Base-by-base conservation (phyloP, 2,329 filamentous ascomycete species). In the Pyrenochaeta sp. region DNA sequence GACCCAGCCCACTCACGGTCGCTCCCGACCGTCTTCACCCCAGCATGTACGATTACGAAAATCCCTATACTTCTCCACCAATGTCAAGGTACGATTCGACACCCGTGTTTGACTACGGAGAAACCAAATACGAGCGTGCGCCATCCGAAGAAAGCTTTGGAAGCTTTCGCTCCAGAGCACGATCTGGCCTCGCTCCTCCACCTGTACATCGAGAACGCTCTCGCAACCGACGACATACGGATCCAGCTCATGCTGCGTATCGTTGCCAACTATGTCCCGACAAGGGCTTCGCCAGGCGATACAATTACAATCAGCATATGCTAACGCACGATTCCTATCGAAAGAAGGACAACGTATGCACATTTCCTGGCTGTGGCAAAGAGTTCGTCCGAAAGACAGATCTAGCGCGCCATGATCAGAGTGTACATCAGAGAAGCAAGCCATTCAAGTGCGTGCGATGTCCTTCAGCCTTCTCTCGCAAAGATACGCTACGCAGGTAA, bases 291-390 rank as follows among this genome's bases (percentile, higher is more conserved):
- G 89, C 89, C 54, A 80, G 91, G 50, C 87, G 84, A 60, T 95
- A 93, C 75, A 96, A 96, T 72, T 90, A 86, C 74, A 91, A 89
- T 63, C 88, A 90, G 20, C 91, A 96, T 68, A 81, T 92, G 79
- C 87, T 92, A 63, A 92, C 86, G 1, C 91, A 96, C 64, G 85
- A 94, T 63, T 84, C 89, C 10, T 80, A 82, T 46, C 80, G 87
- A 43, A 82, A 83, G 59, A 89, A 88, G 60, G 84, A 86, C 0
- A 87, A 90, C 61, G 77, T 79, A 1, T 96, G 91, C 69, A 74
- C 75, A 1, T 74, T 84, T 20, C 69, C 78, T 2, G 81, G 79
- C 38, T 96, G 91, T 72, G 79, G 74, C 55, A 90, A 87, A 73
- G 82, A 83, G 37, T 96, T 96, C 69, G 88, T 90, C 13, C 82